These are phyloP conservation scores for Hansenula sp. DNA, from an alignment of 1,139 yeast species.

Conservation along the genomic window DNA sequence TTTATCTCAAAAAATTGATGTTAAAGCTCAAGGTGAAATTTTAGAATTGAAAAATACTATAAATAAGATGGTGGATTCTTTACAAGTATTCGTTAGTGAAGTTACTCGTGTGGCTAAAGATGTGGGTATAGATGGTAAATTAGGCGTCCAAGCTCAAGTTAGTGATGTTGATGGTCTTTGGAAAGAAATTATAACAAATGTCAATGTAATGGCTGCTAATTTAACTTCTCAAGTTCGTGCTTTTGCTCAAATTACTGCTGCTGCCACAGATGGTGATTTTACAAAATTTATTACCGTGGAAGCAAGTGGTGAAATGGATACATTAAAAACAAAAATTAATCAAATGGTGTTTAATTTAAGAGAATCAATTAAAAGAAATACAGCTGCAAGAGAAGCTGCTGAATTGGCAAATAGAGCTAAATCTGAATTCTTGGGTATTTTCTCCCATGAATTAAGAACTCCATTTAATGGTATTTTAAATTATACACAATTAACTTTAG, in stretches of 20 bases:
- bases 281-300: constrained; percentile 86
- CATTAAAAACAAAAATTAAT: constrained; percentile 80
- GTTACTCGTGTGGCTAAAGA: constrained; percentile 87
- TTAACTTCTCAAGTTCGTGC: constrained; percentile 89
- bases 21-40: constrained; percentile 85
- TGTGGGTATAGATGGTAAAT: constrained; percentile 87
- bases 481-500: constrained; percentile 84
- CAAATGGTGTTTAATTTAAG: constrained; percentile 85
- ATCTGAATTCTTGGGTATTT: constrained; percentile 83
- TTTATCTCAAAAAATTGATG: constrained; percentile 70
- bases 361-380: constrained; percentile 83
- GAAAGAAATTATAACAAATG: constrained; percentile 87
- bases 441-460: constrained; percentile 88
- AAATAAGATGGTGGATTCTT: constrained; percentile 83
- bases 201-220: constrained; percentile 87
- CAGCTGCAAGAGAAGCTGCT: constrained; percentile 91
- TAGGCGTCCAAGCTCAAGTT: constrained; percentile 88
- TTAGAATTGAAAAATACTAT: constrained; percentile 74
- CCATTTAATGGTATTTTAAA: constrained; percentile 92
- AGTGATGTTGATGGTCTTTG: constrained; percentile 86
- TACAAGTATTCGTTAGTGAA: constrained; percentile 81
- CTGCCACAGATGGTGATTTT: constrained; percentile 90
- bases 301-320: constrained; percentile 92
- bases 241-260: constrained; percentile 87
- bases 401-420: constrained; percentile 85